phyloP scores from a whole-genome alignment of 495 filamentous ascomycete genomes.

The Penicillium macrosclerotiorum region DNA sequence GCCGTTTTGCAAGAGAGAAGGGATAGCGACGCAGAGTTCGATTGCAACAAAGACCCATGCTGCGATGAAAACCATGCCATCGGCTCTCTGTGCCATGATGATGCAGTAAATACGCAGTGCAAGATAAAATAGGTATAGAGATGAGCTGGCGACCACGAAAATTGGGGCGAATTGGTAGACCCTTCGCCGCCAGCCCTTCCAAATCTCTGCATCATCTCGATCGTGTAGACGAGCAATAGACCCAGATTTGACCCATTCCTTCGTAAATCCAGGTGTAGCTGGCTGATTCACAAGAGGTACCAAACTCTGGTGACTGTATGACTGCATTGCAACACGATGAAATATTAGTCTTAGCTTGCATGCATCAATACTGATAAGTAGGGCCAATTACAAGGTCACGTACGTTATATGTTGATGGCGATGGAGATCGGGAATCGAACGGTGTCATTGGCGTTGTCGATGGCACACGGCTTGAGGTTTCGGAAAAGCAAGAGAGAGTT shows the following conservation, averaged over 20 bases:
- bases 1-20: conserved; percentile 40
- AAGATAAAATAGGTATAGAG: conserved; percentile 38
- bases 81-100: conserved; percentile 32
- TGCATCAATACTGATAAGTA: too few species aligned
- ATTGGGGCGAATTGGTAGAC: conserved; percentile 36
- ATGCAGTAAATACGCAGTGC: conserved; percentile 40
- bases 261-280: conserved; percentile 23
- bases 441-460: too few species aligned
- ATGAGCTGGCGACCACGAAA: conserved; percentile 34
- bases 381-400: too few species aligned
- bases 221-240: conserved; percentile 35
- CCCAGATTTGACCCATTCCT: conserved; percentile 37
- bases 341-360: too few species aligned
- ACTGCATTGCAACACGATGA: conserved; percentile 19
- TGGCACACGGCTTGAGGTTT: too few species aligned
- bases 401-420: too few species aligned
- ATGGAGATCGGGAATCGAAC: too few species aligned
- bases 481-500: too few species aligned
- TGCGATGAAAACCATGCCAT: conserved; percentile 20
- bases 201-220: conserved; percentile 41
- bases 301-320: conserved; percentile 25
- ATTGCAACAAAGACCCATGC: conserved; percentile 44
- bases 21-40: conserved; percentile 36
- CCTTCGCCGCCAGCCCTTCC: conserved; percentile 41
- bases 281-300: conserved; percentile 24